These are phyloP conservation scores for Aspergillus kassunensis DNA, from an alignment of 495 filamentous ascomycete species.

Conservation along the genomic window DNA sequence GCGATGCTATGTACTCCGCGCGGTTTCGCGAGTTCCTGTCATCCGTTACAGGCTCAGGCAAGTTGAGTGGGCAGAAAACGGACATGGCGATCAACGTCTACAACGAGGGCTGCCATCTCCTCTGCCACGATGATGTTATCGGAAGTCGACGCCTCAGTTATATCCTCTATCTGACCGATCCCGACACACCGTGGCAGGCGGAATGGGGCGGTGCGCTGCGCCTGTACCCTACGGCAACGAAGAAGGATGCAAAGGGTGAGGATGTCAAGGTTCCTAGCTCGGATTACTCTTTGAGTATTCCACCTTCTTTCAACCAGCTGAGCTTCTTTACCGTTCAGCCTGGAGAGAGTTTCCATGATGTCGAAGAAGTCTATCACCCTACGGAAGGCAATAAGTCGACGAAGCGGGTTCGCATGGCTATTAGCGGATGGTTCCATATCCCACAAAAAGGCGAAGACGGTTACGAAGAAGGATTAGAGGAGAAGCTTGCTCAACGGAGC, in stretches of 20 bases:
- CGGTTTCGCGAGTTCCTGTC: conserved; percentile 86
- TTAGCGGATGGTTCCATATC: conserved; percentile 99
- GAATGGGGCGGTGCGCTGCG: conserved; percentile 94
- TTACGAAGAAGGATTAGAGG: conserved; percentile 82
- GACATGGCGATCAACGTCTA: conserved; percentile 99
- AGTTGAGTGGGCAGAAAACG: conserved; percentile 88
- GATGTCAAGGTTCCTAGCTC: conserved; percentile 72
- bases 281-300: conserved; percentile 70
- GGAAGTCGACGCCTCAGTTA: conserved; percentile 90
- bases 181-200: conserved; percentile 83
- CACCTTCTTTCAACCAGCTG: conserved; percentile 94
- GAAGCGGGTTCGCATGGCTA: conserved; percentile 87
- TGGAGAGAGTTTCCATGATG: conserved; percentile 96
- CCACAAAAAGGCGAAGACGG: conserved; percentile 95
- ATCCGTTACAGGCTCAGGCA: conserved; percentile 75
- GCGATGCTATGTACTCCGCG: conserved; percentile 88
- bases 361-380: conserved; percentile 90
- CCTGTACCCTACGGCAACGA: conserved; percentile 74
- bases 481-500: conserved; percentile 80
- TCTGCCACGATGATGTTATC: conserved; percentile 98
- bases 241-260: conserved; percentile 60
- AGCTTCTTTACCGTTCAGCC: conserved; percentile 98
- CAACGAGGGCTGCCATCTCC: conserved; percentile 88
- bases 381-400: conserved; percentile 56
- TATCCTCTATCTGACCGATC: conserved; percentile 93